Evolutionary conservation across 2,329 filamentous ascomycete genomes (phyloP), one percentile per base, ranked within the genome.

Genomic region (Paraphaeosphaeria sporulosa): DNA sequence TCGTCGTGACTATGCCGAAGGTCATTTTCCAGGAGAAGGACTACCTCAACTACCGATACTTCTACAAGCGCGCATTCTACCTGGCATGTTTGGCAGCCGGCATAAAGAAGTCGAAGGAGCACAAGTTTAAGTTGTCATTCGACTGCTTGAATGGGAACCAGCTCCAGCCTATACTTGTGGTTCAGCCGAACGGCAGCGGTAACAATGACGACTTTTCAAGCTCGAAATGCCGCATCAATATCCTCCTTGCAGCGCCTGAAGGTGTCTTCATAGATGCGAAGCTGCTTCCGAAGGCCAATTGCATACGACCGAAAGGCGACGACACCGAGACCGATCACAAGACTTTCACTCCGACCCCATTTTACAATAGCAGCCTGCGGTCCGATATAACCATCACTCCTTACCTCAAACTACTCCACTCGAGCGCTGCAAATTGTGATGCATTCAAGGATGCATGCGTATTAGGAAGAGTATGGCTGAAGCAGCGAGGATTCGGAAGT

Each of bases 31-130:
- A 97, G 72, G 92, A 96, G 47, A 98, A 98, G 79, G 95, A 99
- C 78, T 97, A 94, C 75, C 84, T 94, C 52, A 93, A 97, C 76
- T 86, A 95, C 82, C 88, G 95, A 62, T 98, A 96, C 80, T 97
- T 97, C 74, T 94, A 97, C 80, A 96, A 97, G 72, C 85, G 94
- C 64, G 91, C 95, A 13, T 98, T 94, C 78, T 98, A 96, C 73
- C 81, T 98, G 53, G 92, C 94, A 36, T 92, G 91, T 65, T 82
- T 98, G 58, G 89, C 93, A 15, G 88, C 87, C 32, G 88, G 86
- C 4, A 81, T 98, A 55, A 87, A 88, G 64, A 82, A 85, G 40
- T 79, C 85, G 3, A 78, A 88, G 48, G 81, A 80, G 4, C 76
- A 84, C 17, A 79, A 81, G 0, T 83, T 90, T 66, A 81, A 86